These are phyloP conservation scores for Neurospora africana DNA, from an alignment of 495 filamentous ascomycete species.

Conservation along the genomic window DNA sequence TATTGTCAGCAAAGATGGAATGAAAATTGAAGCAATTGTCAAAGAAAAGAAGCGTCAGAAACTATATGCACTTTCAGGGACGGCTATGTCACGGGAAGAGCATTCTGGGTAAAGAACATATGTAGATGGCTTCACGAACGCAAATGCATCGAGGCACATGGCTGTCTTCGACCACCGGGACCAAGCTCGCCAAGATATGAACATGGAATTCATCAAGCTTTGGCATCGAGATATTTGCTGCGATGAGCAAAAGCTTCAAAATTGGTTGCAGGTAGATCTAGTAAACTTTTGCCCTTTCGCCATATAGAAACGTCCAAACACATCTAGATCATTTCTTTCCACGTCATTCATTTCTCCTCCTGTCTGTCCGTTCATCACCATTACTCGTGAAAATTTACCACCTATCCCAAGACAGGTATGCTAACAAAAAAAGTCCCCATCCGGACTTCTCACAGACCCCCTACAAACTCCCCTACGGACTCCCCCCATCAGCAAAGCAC, in stretches of 20 bases:
- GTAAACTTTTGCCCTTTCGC: background rate
- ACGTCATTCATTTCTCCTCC: background rate
- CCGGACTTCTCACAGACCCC: conserved; percentile 19
- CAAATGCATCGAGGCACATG: background rate
- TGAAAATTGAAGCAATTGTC: background rate
- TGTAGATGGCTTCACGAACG: background rate
- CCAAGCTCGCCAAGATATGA: background rate
- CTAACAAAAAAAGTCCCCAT: background rate
- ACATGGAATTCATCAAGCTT: background rate
- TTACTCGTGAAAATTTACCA: background rate
- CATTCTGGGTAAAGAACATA: background rate
- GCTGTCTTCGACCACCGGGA: background rate
- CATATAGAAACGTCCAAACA: background rate
- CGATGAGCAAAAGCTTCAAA: background rate
- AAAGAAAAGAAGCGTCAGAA: background rate
- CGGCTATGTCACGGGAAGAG: background rate
- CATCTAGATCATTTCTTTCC: background rate
- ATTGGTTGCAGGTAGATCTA: background rate
- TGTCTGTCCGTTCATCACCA: background rate
- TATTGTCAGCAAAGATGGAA: background rate
- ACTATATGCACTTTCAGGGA: background rate
- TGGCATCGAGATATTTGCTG: background rate
- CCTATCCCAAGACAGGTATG: background rate
- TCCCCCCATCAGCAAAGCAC: conserved; percentile 41
- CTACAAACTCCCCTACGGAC: conserved; percentile 32